Evolutionary conservation across 1,139 yeast species (phyloP).

Genomic region (Taphrina wiesneri): DNA sequence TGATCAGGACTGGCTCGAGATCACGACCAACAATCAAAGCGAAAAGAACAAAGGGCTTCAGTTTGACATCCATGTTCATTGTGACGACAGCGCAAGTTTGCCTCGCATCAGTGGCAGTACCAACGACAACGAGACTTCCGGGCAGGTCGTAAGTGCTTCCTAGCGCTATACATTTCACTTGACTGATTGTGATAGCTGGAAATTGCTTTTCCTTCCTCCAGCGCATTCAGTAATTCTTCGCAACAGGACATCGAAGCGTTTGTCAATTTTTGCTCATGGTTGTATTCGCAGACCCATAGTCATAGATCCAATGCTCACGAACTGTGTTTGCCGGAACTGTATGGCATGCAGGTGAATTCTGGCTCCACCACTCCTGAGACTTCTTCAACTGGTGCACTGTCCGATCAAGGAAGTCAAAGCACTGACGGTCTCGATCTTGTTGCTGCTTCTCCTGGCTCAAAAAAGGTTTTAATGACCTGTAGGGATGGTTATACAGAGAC

Average conservation of each 20-base stretch:
- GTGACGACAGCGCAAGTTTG: constrained; percentile 22
- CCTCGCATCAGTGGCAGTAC: constrained; percentile 36
- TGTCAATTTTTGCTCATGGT: constrained; percentile 20
- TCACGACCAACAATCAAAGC: constrained; percentile 26
- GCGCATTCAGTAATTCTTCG: neutral
- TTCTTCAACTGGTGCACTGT: neutral
- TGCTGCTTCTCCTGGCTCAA: neutral
- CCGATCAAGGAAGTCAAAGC: constrained; percentile 42
- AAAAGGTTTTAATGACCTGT: constrained; percentile 62
- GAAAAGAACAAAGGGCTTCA: neutral
- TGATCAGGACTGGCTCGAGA: constrained; percentile 53
- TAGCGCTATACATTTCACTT: neutral
- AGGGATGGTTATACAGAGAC: constrained; percentile 93
- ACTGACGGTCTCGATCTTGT: neutral
- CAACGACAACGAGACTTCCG: neutral
- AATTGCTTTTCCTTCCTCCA: constrained; percentile 22
- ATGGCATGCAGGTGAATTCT: neutral
- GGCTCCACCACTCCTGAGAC: neutral
- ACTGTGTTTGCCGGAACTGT: neutral
- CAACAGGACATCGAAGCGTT: neutral
- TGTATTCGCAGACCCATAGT: constrained; percentile 14
- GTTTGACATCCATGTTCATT: constrained; percentile 20
- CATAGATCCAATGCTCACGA: neutral
- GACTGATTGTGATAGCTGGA: constrained; percentile 39
- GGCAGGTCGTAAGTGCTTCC: constrained; percentile 3